phyloP scores from a whole-genome alignment of 768 basidiomycete genomes.

The Rhizopogon vulgaris region DNA sequence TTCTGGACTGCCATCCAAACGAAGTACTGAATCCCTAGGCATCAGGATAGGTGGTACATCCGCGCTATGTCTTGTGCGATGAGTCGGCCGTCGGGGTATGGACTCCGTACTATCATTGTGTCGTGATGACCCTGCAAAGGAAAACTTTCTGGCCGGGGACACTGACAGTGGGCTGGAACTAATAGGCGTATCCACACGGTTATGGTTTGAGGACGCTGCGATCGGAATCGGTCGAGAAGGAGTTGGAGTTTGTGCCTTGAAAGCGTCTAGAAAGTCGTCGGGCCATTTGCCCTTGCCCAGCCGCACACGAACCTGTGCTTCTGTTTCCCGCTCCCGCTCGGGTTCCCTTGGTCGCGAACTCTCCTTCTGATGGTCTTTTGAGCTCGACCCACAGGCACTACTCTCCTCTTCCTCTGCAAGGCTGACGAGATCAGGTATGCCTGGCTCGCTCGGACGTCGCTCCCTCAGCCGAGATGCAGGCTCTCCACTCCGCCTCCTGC shows the following conservation, averaged over 20 bases:
- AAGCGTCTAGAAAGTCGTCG: slow-evolving; percentile 68
- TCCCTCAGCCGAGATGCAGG: slow-evolving; percentile 38
- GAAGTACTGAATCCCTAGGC: slow-evolving; percentile 42
- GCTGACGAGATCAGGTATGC: slow-evolving; percentile 53
- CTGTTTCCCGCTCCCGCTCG: slow-evolving; percentile 18
- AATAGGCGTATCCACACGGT: slow-evolving; percentile 11
- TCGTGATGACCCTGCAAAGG: slow-evolving; percentile 34
- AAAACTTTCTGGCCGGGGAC: slow-evolving; percentile 50
- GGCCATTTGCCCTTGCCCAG: slow-evolving; percentile 81
- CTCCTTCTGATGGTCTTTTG: slow-evolving; percentile 25
- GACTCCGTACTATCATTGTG: slow-evolving; percentile 43
- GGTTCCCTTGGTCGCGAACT: slow-evolving; percentile 14
- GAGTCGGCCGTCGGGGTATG: slow-evolving; percentile 48
- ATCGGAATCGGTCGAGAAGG: slow-evolving; percentile 24
- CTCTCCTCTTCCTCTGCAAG: slow-evolving; percentile 67
- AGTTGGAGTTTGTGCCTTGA: slow-evolving; percentile 29
- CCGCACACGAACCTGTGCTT: slow-evolving; percentile 37
- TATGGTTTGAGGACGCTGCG: slow-evolving; percentile 11
- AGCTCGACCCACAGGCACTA: slow-evolving; percentile 42
- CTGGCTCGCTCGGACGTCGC: slow-evolving; percentile 58
- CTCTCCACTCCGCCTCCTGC: slow-evolving; percentile 30
- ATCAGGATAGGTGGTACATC: slow-evolving; percentile 41
- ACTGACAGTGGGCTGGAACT: slow-evolving; percentile 32
- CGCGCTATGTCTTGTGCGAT: slow-evolving; percentile 59
- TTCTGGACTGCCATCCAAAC: slow-evolving; percentile 58